These are phyloP conservation scores for Hypomontagnella monticulosa DNA, from an alignment of 495 filamentous ascomycete species.

Conservation along the genomic window DNA sequence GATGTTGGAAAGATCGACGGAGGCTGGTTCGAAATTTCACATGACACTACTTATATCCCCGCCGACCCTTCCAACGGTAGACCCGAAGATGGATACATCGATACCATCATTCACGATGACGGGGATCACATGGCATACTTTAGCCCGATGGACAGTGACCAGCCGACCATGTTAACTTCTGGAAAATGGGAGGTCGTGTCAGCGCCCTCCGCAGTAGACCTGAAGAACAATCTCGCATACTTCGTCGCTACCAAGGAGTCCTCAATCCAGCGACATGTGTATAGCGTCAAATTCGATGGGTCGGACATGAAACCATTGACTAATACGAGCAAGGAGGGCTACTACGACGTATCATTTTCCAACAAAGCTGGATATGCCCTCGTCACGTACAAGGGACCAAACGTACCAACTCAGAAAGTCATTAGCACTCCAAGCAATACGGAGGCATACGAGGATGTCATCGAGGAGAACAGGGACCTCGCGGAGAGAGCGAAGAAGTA, in stretches of 20 bases:
- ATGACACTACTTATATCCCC: constrained; percentile 86
- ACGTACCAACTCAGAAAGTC: constrained; percentile 91
- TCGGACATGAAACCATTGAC: constrained; percentile 76
- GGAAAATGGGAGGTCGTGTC: constrained; percentile 94
- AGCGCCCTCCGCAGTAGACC: constrained; percentile 87
- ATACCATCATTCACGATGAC: constrained; percentile 86
- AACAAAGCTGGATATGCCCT: constrained; percentile 81
- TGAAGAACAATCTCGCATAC: constrained; percentile 85
- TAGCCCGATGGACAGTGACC: constrained; percentile 82
- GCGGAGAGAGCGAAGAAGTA: constrained; percentile 73
- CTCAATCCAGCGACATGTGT: constrained; percentile 89
- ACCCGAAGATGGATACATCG: constrained; percentile 86
- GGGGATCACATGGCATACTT: constrained; percentile 96
- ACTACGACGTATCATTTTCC: constrained; percentile 88
- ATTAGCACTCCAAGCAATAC: constrained; percentile 80
- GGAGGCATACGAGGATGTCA: constrained; percentile 67
- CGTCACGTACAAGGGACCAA: constrained; percentile 82
- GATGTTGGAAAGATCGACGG: constrained; percentile 87
- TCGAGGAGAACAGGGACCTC: constrained; percentile 81
- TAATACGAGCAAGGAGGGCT: constrained; percentile 80
- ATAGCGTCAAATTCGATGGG: constrained; percentile 83
- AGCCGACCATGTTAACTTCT: constrained; percentile 84
- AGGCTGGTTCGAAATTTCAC: constrained; percentile 95
- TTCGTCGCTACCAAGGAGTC: constrained; percentile 88
- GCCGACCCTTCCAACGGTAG: constrained; percentile 82